A percentile compares a stretch with the other conserved stretches of the same genome.
These are phyloP conservation scores for Lojkania enalia DNA, from an alignment of 2,329 filamentous ascomycete genomes.

Conservation along the genomic window DNA sequence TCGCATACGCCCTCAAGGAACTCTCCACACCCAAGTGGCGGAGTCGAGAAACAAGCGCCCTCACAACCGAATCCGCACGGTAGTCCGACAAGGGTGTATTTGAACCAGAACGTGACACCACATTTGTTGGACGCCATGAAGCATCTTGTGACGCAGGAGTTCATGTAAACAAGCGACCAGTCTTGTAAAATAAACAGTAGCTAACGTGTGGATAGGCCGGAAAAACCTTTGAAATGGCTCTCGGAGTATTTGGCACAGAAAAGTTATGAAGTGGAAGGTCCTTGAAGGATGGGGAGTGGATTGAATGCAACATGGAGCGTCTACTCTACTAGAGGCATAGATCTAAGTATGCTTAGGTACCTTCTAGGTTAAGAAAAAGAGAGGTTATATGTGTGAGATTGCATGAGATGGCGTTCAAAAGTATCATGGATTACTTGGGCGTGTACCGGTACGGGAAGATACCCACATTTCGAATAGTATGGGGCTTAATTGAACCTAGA, in stretches of 20 bases:
- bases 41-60: conserved; percentile 27
- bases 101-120: conserved; percentile 55
- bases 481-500: too few species aligned
- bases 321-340: too few species aligned
- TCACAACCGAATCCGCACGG: conserved; percentile 50
- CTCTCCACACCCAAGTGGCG: conserved; percentile 36
- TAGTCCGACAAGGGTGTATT: conserved; percentile 52
- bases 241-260: conserved; percentile 52
- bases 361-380: background rate
- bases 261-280: conserved; percentile 53
- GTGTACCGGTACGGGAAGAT: conserved; percentile 19
- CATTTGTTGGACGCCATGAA: conserved; percentile 58
- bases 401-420: conserved; percentile 14
- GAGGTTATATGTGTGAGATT: background rate
- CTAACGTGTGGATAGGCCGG: conserved; percentile 36
- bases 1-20: conserved; percentile 35
- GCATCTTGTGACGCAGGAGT: conserved; percentile 53
- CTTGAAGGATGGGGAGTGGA: conserved; percentile 12
- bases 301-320: too few species aligned
- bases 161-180: conserved; percentile 11
- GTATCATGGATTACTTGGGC: background rate
- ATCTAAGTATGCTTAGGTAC: too few species aligned
- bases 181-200: background rate
- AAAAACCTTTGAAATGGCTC: conserved; percentile 55
- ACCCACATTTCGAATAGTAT: too few species aligned